phyloP scores from a whole-genome alignment of 1,139 yeast genomes.

The Scheffersomyces illinoinensis region DNA sequence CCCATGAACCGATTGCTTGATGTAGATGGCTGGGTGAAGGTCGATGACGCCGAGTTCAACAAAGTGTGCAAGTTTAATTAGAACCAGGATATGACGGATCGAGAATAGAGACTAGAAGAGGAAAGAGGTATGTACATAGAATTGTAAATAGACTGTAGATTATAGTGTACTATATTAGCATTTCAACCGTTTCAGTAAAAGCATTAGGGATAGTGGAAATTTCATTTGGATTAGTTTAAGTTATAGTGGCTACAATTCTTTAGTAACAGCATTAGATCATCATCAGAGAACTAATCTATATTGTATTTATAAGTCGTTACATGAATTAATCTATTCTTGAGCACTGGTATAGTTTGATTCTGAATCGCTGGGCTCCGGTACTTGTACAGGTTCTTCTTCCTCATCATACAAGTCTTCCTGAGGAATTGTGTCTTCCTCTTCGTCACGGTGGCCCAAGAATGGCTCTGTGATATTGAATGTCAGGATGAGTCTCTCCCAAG shows the following conservation, averaged over 20 bases:
- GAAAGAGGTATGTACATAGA: neutral
- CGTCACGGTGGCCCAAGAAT: constrained; percentile 49
- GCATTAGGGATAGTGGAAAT: too few relatives aligned
- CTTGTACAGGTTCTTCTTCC: neutral
- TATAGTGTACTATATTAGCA: neutral
- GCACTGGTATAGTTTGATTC: neutral
- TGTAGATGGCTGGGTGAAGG: constrained; percentile 52
- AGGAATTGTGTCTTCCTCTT: constrained; percentile 30
- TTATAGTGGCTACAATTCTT: too few relatives aligned
- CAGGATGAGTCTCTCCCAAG: constrained; percentile 60
- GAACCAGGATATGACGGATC: neutral
- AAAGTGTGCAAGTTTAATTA: constrained; percentile 1
- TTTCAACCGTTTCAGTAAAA: neutral
- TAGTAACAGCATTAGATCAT: neutral
- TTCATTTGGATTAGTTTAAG: too few relatives aligned
- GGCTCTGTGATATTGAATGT: constrained; percentile 53
- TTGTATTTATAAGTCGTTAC: neutral
- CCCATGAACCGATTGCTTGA: constrained; percentile 54
- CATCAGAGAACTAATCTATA: neutral
- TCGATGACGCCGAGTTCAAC: constrained; percentile 13
- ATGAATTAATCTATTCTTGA: neutral
- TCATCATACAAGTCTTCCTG: constrained; percentile 13
- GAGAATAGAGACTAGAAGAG: neutral
- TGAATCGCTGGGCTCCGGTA: neutral
- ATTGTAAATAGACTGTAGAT: constrained; percentile 4